These are phyloP conservation scores for Mollisia scopiformis DNA, from an alignment of 2,329 filamentous ascomycete genomes.

Conservation along the genomic window DNA sequence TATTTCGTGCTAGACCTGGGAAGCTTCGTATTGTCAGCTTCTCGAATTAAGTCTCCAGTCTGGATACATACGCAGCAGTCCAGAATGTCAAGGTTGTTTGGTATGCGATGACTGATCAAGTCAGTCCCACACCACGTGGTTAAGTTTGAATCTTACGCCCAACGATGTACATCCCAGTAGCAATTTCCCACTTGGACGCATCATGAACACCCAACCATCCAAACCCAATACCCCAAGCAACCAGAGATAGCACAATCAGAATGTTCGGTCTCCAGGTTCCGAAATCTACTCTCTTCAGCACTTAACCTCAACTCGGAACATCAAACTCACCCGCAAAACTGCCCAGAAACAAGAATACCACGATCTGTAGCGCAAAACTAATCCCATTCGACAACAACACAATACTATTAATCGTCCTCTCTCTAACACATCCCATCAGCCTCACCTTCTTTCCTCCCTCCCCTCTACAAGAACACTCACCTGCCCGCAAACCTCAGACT, in stretches of 20 bases:
- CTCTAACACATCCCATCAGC: slow-evolving; percentile 25
- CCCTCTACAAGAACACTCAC: slow-evolving; percentile 8
- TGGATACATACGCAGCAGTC: slow-evolving; percentile 53
- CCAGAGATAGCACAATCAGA: slow-evolving; percentile 60
- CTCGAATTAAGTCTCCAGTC: neutral
- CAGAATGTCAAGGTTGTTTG: slow-evolving; percentile 71
- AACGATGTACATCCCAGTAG: slow-evolving; percentile 65
- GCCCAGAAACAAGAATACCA: slow-evolving; percentile 49
- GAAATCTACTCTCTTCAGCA: slow-evolving; percentile 59
- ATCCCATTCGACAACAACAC: slow-evolving; percentile 69
- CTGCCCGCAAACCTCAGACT: slow-evolving; percentile 57
- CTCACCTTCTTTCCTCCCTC: neutral
- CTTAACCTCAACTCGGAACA: slow-evolving; percentile 30
- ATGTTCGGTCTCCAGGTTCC: slow-evolving; percentile 66
- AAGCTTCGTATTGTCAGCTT: slow-evolving; percentile 39
- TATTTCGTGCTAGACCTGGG: slow-evolving; percentile 58
- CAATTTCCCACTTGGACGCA: slow-evolving; percentile 60
- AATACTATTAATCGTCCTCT: slow-evolving; percentile 65
- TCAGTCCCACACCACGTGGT: neutral
- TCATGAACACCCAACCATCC: slow-evolving; percentile 69
- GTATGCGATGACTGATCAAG: slow-evolving; percentile 56
- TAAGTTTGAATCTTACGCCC: slow-evolving; percentile 39
- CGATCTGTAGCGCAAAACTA: slow-evolving; percentile 67
- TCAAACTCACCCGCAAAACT: slow-evolving; percentile 39
- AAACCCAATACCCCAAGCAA: slow-evolving; percentile 67